Evolutionary conservation across 768 basidiomycete species (phyloP).

Genomic region (Naganishia friedmannii): DNA sequence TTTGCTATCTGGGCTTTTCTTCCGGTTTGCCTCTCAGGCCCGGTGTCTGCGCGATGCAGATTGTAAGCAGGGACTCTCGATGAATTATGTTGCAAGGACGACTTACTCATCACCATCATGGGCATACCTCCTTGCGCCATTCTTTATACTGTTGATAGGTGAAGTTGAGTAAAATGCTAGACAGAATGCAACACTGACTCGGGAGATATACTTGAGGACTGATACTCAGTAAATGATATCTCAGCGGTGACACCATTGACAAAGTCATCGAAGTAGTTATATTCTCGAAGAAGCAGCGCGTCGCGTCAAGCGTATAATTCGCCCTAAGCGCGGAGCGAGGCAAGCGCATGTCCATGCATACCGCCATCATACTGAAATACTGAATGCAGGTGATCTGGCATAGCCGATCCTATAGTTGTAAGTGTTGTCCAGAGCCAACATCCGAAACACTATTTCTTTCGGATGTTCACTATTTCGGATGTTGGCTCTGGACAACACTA

Average conservation of each 20-base stretch:
- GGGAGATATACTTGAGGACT: too few species aligned
- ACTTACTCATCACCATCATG: slow-evolving; percentile 52
- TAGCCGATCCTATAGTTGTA: too few species aligned
- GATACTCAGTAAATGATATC: neutral
- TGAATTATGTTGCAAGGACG: slow-evolving; percentile 55
- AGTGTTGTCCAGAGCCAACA: too few species aligned
- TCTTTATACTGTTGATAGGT: neutral
- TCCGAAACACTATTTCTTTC: too few species aligned
- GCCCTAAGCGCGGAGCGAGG: neutral
- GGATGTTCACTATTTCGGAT: too few species aligned
- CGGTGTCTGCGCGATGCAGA: slow-evolving; percentile 64
- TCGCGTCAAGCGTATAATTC: too few species aligned
- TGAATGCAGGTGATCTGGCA: too few species aligned
- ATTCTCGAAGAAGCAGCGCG: neutral
- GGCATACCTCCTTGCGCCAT: slow-evolving; percentile 36
- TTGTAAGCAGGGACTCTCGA: slow-evolving; percentile 57
- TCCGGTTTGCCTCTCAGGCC: slow-evolving; percentile 88
- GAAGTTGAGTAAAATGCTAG: neutral
- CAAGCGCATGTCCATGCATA: neutral
- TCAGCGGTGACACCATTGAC: neutral
- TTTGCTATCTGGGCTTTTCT: slow-evolving; percentile 95
- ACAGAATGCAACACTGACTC: neutral
- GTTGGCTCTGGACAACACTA: too few species aligned
- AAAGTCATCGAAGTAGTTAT: neutral
- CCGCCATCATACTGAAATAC: too few species aligned